phyloP scores from a whole-genome alignment of 257 asterid species.

The Solanum peruvianum region DNA sequence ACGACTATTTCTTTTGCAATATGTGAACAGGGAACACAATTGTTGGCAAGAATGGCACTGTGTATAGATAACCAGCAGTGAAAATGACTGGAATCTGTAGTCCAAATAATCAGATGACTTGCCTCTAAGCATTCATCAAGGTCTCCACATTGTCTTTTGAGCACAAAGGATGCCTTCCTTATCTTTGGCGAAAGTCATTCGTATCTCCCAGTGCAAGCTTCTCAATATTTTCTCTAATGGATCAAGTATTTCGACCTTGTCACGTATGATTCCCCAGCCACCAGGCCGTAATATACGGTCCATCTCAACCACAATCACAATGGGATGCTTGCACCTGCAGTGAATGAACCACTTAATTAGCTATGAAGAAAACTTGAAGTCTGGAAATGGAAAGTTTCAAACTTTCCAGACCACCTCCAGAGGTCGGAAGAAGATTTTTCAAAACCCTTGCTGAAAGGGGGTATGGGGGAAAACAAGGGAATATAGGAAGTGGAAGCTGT shows the following conservation, averaged over 20 bases:
- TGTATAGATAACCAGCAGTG: neutral
- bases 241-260: conserved; percentile 73
- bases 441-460: neutral
- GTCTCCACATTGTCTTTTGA: conserved; percentile 78
- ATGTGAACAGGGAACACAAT: neutral
- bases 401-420: neutral
- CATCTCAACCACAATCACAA: conserved; percentile 78
- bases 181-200: conserved; percentile 60
- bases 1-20: neutral
- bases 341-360: neutral
- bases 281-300: conserved; percentile 78
- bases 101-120: neutral
- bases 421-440: neutral
- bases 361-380: neutral
- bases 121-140: conserved; percentile 15
- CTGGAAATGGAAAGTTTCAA: neutral
- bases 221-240: conserved; percentile 61
- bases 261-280: conserved; percentile 85
- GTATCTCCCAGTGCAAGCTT: conserved; percentile 84
- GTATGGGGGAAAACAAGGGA: neutral
- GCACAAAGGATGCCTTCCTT: conserved; percentile 82
- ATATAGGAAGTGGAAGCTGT: neutral
- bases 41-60: neutral
- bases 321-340: conserved; percentile 76
- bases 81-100: neutral